Conservation (phyloP, 2,329 filamentous ascomycete species). For the Fusarium sp. region DNA sequence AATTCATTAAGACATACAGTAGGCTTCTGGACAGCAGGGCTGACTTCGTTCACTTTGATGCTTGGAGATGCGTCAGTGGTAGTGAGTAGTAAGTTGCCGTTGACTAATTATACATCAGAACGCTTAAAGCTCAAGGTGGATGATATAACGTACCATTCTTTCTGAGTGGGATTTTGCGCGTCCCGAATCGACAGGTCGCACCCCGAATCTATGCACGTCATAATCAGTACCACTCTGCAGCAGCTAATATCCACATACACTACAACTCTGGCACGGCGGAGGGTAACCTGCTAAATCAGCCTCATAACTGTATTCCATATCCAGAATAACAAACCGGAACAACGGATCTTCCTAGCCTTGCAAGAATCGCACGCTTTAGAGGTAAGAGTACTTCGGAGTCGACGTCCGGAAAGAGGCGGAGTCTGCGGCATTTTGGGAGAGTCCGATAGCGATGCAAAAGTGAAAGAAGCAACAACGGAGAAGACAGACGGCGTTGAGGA, state of each 20-base stretch:
- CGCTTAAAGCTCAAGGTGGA: neutral
- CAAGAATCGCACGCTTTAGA: slow-evolving; percentile 42
- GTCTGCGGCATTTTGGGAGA: slow-evolving; percentile 1
- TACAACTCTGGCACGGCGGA: slow-evolving; percentile 34
- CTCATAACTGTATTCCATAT: neutral
- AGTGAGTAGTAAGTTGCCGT: neutral
- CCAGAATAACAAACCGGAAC: slow-evolving; percentile 27
- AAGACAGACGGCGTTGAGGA: slow-evolving; percentile 1
- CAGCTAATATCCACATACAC: neutral
- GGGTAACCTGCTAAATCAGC: slow-evolving; percentile 29
- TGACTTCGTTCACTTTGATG: neutral
- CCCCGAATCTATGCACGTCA: slow-evolving; percentile 23
- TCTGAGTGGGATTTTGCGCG: slow-evolving; percentile 32
- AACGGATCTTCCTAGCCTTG: slow-evolving; percentile 40
- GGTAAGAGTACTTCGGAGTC: slow-evolving; percentile 24
- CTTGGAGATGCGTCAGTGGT: accelerated
- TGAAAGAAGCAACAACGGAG: neutral
- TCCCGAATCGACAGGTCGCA: slow-evolving; percentile 28
- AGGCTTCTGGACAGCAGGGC: accelerated
- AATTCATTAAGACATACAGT: neutral
- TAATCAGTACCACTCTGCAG: too few relatives aligned
- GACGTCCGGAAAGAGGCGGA: neutral
- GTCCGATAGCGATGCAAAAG: neutral
- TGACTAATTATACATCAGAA: slow-evolving; percentile 11
- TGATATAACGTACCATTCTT: slow-evolving; percentile 28